These are phyloP conservation scores for Metschnikowia drakensbergensis DNA, from an alignment of 805 yeast genomes.

Conservation along the genomic window DNA sequence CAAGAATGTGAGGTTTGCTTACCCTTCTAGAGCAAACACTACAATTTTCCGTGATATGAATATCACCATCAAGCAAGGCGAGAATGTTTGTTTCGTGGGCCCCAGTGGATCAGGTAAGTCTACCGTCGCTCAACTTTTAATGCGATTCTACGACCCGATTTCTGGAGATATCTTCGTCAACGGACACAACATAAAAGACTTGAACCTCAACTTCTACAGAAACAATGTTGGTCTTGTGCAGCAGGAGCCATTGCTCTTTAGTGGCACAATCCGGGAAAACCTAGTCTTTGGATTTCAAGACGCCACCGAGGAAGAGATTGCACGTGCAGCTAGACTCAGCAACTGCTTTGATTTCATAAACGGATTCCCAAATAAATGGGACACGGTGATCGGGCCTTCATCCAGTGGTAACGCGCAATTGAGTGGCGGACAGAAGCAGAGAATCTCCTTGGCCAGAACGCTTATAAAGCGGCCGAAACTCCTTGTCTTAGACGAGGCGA, in stretches of 20 bases:
- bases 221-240: constrained; percentile 82
- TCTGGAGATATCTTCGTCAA: constrained; percentile 64
- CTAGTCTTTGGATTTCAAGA: constrained; percentile 67
- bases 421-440: constrained; percentile 93
- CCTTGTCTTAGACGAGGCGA: constrained; percentile 89
- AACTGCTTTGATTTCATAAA: constrained; percentile 67
- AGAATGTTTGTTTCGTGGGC: constrained; percentile 90
- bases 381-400: constrained; percentile 78
- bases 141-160: constrained; percentile 80
- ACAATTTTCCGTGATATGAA: constrained; percentile 59
- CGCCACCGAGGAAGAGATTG: constrained; percentile 56
- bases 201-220: constrained; percentile 71
- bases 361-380: constrained; percentile 76
- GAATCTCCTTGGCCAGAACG: constrained; percentile 89
- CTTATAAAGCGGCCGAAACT: constrained; percentile 73
- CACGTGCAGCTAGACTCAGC: constrained; percentile 61
- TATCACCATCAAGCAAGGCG: constrained; percentile 68
- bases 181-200: constrained; percentile 54
- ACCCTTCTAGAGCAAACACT: constrained; percentile 80
- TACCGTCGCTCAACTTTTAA: constrained; percentile 72
- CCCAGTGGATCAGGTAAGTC: constrained; percentile 98
- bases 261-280: constrained; percentile 82
- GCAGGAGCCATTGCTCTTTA: constrained; percentile 86
- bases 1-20: constrained; percentile 60
- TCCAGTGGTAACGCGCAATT: constrained; percentile 71